A percentile compares a stretch with the other conserved stretches of the same genome.
phyloP scores from a whole-genome alignment of 2,329 filamentous ascomycete species.

The Diaporthe australafricana region DNA sequence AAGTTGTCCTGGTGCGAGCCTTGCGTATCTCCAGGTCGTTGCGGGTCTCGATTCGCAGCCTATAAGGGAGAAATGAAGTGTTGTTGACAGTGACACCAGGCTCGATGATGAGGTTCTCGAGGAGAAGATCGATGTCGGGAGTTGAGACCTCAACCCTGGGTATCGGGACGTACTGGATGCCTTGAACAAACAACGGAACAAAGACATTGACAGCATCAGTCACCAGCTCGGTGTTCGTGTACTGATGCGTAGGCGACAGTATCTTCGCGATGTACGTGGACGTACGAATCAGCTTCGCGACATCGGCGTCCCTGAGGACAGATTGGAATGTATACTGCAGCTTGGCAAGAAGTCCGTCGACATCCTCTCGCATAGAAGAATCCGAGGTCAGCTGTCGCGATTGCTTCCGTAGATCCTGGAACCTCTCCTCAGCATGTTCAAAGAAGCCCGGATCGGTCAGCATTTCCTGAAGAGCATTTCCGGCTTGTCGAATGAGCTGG shows the following conservation, averaged over 20 bases:
- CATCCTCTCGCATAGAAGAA: slow-evolving; percentile 76
- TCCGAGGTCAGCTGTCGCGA: slow-evolving; percentile 74
- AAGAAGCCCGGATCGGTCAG: slow-evolving; percentile 89
- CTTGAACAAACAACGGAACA: slow-evolving; percentile 79
- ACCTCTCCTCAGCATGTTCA: slow-evolving; percentile 72
- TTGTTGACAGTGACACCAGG: slow-evolving; percentile 86
- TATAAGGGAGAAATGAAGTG: slow-evolving; percentile 90
- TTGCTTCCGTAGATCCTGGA: slow-evolving; percentile 63
- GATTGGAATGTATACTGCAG: slow-evolving; percentile 75
- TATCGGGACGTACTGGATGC: slow-evolving; percentile 88
- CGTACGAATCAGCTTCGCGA: slow-evolving; percentile 76
- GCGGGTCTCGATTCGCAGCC: slow-evolving; percentile 82
- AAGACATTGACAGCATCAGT: slow-evolving; percentile 84
- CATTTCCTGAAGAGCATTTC: slow-evolving; percentile 81
- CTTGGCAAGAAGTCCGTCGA: slow-evolving; percentile 79
- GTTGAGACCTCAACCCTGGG: slow-evolving; percentile 89
- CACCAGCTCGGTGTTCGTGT: slow-evolving; percentile 77
- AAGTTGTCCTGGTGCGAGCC: slow-evolving; percentile 75
- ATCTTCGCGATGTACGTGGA: slow-evolving; percentile 76
- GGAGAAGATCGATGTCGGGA: slow-evolving; percentile 83
- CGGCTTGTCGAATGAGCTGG: slow-evolving; percentile 77
- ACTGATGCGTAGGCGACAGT: slow-evolving; percentile 73
- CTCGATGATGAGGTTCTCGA: slow-evolving; percentile 92
- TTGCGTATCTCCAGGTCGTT: slow-evolving; percentile 91
- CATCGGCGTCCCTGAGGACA: slow-evolving; percentile 77